Conservation (phyloP, 768 basidiomycete species). For the Kwoniella dejecticola region DNA sequence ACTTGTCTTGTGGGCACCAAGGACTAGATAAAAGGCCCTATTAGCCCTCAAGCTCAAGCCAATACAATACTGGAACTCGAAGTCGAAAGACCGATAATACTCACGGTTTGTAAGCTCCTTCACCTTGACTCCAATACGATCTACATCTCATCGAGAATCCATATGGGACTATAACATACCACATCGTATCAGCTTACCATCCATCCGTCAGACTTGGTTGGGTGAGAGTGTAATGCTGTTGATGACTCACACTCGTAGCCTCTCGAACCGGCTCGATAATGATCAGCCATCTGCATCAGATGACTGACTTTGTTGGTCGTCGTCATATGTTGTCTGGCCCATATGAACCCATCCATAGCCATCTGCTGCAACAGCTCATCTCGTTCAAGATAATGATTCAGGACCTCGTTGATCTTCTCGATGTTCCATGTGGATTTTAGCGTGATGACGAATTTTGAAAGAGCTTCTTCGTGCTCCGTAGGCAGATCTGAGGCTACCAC, state of each 20-base stretch:
- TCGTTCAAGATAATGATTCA: slow-evolving; percentile 33
- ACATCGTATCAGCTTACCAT: not conserved
- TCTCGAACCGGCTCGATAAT: slow-evolving; percentile 35
- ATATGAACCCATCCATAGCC: slow-evolving; percentile 48
- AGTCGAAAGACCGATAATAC: slow-evolving; percentile 13
- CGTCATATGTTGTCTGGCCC: slow-evolving; percentile 47
- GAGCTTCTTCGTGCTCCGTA: slow-evolving; percentile 49
- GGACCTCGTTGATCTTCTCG: slow-evolving; percentile 39
- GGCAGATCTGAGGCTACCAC: slow-evolving; percentile 52
- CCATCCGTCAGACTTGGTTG: not conserved
- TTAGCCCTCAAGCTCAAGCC: too few species aligned
- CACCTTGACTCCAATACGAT: slow-evolving; percentile 45
- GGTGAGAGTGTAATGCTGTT: too few species aligned
- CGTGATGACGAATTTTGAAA: slow-evolving; percentile 45
- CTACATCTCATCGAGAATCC: slow-evolving; percentile 44
- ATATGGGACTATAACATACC: slow-evolving; percentile 30
- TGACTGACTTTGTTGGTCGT: slow-evolving; percentile 38
- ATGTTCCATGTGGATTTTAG: slow-evolving; percentile 46
- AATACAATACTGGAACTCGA: too few species aligned
- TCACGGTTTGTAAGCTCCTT: slow-evolving; percentile 43
- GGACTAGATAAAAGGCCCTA: slow-evolving; percentile 8
- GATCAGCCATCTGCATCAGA: slow-evolving; percentile 30
- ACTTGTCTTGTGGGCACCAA: slow-evolving; percentile 16
- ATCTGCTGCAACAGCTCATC: slow-evolving; percentile 45
- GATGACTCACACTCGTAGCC: slow-evolving; percentile 48